Evolutionary conservation across 768 basidiomycete species (phyloP), one percentile per base, ranked within the genome.

Genomic region (Rhodotorula diobovata): DNA sequence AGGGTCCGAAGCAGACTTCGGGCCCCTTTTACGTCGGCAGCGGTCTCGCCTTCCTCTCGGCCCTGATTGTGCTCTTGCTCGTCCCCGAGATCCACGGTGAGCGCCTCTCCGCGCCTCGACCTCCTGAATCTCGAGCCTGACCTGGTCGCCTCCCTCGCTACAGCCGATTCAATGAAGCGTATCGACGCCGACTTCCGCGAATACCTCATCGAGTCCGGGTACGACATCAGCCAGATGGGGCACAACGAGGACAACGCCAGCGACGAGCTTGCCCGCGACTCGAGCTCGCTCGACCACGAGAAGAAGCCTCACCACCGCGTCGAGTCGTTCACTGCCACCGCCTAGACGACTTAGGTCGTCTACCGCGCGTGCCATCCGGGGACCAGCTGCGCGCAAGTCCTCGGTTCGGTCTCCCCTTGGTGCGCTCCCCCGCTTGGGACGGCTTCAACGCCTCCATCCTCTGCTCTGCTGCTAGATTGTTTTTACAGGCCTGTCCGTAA

Each of bases 1-100:
- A 25, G 2, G 67, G 50, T n/a, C 72, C 54, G 30, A 64, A 50
- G 18, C 65, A 62, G 28, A 71, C 61, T 0, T 28, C n/a, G 0
- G 65, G 65, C 0, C 62, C 71, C 2, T 66, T 78, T 55, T 77
- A 62, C 51, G 68, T 77, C 59, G 76, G 76, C 0, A 72, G 76
- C 81, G 87, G 85, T 50, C 84, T 96, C 59, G 91, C 91, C 8
- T 73, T 95, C 57, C 72, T 92, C 61, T 90, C 89, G 70, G 93
- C 93, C 6, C 32, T 87, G 16, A 81, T 91, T 73, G 87, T 88
- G 1, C 84, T 87, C 74, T 79, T 90, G 80, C 87, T 90, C 81
- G 85, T 96, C 77, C 83, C 82, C 56, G 90, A 91, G 50, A 83
- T 93, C 64, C 81, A 83, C 25, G 25, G 25, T 28, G 56, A n/a